Base-by-base conservation (phyloP, 2,329 filamentous ascomycete genomes). In the Onygenales sp. region DNA sequence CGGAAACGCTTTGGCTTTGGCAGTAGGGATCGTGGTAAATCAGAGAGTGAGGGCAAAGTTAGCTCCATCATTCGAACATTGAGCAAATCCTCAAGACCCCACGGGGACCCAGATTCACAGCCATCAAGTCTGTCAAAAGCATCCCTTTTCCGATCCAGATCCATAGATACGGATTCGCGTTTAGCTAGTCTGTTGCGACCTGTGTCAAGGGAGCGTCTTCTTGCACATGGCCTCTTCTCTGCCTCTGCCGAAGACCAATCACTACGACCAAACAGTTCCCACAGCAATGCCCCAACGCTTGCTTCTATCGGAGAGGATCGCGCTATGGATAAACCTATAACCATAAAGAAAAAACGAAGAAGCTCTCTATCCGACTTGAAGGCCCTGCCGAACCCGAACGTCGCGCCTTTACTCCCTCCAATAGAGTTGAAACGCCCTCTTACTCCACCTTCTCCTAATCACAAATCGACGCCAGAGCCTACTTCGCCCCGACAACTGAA, bases 321-420 rank as follows among this genome's bases (percentile, higher is more conserved):
- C 58, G 62, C 59, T 63, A 70, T 69, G 13, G 76, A 78, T 1
- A 78, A 73, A 59, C 66, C 67, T 31, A 60, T 44, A 54, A 74
- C 66, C 58, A 68, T 69, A n/a, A 84, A 80, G 66, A 91, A 85
- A 73, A 96, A 95, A 74, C 81, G 92, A 53, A 84, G 92, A 66
- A 96, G 91, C 71, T 96, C 91, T 31, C 73, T 97, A 43, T 95
- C 91, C 4, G 92, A 97, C 67, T 77, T 97, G 47, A 86, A 83
- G 60, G 78, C 75, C 53, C 74, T 88, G 14, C 84, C 92, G 71
- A 79, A 68, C 33, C 67, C 78, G 42, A 76, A 84, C 7, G 78
- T 75, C 70, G 43, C 55, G 7, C 63, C 67, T 10, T 58, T 61
- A 39, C 53, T 67, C 13, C 70, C 69, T 9, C 59, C 66, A 9